Evolutionary conservation across 176 grass and related monocot genomes (phyloP).

Genomic region (Oryza meyeriana): DNA sequence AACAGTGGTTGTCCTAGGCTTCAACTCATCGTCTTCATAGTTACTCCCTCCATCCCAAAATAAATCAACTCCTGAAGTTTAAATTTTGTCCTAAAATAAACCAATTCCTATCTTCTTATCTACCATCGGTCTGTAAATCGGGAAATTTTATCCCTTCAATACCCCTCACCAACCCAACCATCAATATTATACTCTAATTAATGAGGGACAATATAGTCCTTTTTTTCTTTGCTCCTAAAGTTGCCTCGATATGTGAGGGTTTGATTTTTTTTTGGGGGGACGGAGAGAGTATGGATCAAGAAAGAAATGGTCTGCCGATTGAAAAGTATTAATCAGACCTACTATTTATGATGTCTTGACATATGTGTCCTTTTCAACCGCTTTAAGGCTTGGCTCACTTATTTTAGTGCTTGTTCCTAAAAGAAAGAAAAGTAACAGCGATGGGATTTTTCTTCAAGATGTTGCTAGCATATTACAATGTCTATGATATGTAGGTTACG

Average conservation of each 20-base stretch:
- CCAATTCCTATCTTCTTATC: too few relatives aligned
- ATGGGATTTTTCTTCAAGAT: neutral
- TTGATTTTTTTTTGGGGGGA: too few relatives aligned
- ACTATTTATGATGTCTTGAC: neutral
- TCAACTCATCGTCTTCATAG: slow-evolving; percentile 6
- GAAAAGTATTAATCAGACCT: neutral
- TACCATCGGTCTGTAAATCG: too few relatives aligned
- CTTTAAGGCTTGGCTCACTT: neutral
- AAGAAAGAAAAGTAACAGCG: neutral
- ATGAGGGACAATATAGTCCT: too few relatives aligned
- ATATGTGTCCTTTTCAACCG: neutral
- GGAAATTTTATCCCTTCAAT: too few relatives aligned
- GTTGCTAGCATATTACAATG: neutral
- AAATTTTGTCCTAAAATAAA: too few relatives aligned
- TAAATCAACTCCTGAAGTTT: too few relatives aligned
- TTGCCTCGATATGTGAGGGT: too few relatives aligned
- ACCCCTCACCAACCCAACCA: too few relatives aligned
- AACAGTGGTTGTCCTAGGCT: neutral
- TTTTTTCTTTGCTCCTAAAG: too few relatives aligned
- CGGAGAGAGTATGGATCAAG: slow-evolving; percentile 7
- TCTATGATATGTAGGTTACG: neutral
- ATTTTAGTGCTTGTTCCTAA: neutral
- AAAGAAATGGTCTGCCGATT: neutral
- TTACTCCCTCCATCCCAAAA: too few relatives aligned
- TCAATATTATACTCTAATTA: too few relatives aligned